Percentiles rank a stretch among this genome's conserved stretches.
These are phyloP conservation scores for Clarireedia homoeocarpa DNA, from an alignment of 2,329 filamentous ascomycete genomes.

Conservation along the genomic window DNA sequence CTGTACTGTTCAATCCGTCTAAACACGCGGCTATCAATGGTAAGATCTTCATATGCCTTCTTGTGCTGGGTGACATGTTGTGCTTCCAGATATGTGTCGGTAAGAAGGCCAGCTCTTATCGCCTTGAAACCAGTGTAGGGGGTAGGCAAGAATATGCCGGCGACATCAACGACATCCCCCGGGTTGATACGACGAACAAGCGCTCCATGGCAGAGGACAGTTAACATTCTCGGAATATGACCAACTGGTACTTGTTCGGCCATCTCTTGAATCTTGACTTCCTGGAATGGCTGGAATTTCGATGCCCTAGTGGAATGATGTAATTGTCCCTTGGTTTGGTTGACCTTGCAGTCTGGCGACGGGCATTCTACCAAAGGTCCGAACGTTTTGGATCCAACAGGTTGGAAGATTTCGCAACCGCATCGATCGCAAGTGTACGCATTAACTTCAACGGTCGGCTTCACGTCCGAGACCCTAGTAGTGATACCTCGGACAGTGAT, in stretches of 20 bases:
- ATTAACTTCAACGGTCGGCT: conserved; percentile 94
- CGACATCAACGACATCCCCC: conserved; percentile 88
- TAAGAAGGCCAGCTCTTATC: conserved; percentile 90
- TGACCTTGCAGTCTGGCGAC: conserved; percentile 80
- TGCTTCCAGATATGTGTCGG: conserved; percentile 93
- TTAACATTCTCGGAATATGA: conserved; percentile 88
- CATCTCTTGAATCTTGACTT: conserved; percentile 98
- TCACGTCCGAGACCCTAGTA: conserved; percentile 93
- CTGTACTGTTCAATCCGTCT: conserved; percentile 80
- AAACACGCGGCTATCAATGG: conserved; percentile 71
- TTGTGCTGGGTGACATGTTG: conserved; percentile 94
- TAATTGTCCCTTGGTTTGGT: conserved; percentile 88
- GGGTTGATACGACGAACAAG: conserved; percentile 83
- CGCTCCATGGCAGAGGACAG: conserved; percentile 80
- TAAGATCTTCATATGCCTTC: conserved; percentile 91
- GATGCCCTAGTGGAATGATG: conserved; percentile 93
- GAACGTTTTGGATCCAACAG: conserved; percentile 84
- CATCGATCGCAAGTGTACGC: conserved; percentile 97
- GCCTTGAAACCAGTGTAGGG: conserved; percentile 99
- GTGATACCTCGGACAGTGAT: conserved; percentile 94
- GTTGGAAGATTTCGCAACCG: conserved; percentile 96
- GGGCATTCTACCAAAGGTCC: conserved; percentile 80
- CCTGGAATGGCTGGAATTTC: conserved; percentile 95
- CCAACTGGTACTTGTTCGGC: conserved; percentile 98
- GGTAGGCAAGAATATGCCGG: conserved; percentile 91